Evolutionary conservation across 495 filamentous ascomycete species (phyloP), one percentile per base, ranked within the genome.

Genomic region (Viridothelium virens): DNA sequence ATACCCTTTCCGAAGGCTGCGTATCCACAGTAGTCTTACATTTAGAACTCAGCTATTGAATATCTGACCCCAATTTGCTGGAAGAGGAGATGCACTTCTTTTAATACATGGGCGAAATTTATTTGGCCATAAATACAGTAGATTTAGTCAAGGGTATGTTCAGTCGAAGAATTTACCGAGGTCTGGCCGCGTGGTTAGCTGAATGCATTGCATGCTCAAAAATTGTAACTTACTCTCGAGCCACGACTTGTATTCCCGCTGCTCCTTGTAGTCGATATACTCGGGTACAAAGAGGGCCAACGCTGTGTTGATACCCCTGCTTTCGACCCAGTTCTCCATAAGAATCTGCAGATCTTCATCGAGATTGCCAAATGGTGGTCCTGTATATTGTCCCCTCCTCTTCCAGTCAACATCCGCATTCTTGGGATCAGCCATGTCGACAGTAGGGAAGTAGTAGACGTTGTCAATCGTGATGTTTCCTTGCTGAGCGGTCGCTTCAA

Each of bases 191-290:
- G 36, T 36, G 7, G 53, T 59, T 59, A 59, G 53, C 25, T 7
- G 7, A 59, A 59, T 36, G 7, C 3, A 0, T 9, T 3, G 9
- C 14, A 59, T 59, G n/a, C 3, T 3, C 11, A 59, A 59, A 36
- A 6, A 18, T 7, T 36, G 18, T 5, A 33, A 59, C 53, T 38
- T 36, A 59, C 53, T 59, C 53, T 59, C 25, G 36, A 99, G 80
- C 94, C 94, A 99, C 67, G 81, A 80, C 50, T 93, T 75, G 78
- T 99, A 99, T 83, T 99, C 94, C 83, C 86, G 90, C 86, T 99
- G 93, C 85, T 99, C 94, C 87, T 99, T 99, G 78, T 89, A 86
- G 77, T 97, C 91, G 73, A 97, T 93, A 79, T 96, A 99, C 74
- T 97, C 93, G 63, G 92, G 92, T 62, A 96, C 85, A 78, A 96